Evolutionary conservation across 2,329 filamentous ascomycete species (phyloP), one percentile per base, ranked within the genome.

Genomic region (Diaporthe velutina): DNA sequence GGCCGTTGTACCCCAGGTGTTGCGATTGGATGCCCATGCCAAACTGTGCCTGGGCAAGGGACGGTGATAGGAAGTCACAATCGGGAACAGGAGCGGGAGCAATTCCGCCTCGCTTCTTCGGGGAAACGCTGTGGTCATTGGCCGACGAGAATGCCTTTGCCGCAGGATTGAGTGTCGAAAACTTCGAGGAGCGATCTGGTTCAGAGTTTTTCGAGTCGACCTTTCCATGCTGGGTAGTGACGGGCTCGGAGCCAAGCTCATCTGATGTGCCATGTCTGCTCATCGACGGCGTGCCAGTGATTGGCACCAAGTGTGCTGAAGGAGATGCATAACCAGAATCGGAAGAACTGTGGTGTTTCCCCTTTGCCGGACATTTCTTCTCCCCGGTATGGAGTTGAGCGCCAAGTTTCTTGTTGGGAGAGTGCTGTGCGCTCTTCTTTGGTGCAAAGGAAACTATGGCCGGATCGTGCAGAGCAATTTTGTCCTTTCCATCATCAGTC

Each of bases 301-400:
- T 68, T 35, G 72, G 50, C 52, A 50, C 54, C 28, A 58, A 71
- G 15, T 54, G 58, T 38, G 42, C 28, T 28, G 74, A 25, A n/a
- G 25, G 58, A 35, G 71, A 72, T 30, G 54, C 68, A 12, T 76
- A 76, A 3, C 73, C 75, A 68, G 75, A 76, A 71, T 76, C 73
- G 4, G 72, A 74, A 6, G 57, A 38, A 13, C 4, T 4, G 22
- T 54, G 50, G 4, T 45, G 50, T 17, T 25, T 40, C n/a, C 42
- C n/a, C 40, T 73, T 64, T 22, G 25, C 25, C 17, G 15, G 35
- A 57, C 19, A 38, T 28, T 6, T 42, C 3, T 50, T 42, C 12
- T 38, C 54, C 30, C 57, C 35, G 28, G 40, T n/a, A 30, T 45
- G 38, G n/a, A 25, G n/a, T 17, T 61, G 15, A 25, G 68, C 30